Conservation (phyloP, 345 rosid genomes). For the Camelina neglecta region DNA sequence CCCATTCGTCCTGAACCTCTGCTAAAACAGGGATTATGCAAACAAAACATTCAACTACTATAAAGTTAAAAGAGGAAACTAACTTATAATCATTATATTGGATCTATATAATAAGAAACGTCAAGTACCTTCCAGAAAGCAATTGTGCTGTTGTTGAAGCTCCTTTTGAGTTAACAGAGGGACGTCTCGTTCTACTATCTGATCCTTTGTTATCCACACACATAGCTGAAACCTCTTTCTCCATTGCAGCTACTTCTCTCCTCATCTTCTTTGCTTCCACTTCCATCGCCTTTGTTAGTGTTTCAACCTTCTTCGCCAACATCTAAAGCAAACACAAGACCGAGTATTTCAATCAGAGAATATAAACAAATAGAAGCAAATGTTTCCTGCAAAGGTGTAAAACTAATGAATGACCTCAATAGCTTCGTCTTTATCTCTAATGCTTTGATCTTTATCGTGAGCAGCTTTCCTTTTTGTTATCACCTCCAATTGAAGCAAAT, state of each 20-base stretch:
- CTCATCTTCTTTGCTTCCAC: slow-evolving; percentile 99
- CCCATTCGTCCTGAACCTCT: slow-evolving; percentile 43
- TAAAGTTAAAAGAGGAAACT: neutral
- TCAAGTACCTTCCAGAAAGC: slow-evolving; percentile 77
- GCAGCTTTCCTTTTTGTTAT: slow-evolving; percentile 81
- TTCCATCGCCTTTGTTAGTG: slow-evolving; percentile 98
- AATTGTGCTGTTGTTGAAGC: slow-evolving; percentile 73
- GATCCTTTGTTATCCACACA: slow-evolving; percentile 89
- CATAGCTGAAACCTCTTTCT: slow-evolving; percentile 98
- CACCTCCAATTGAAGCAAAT: slow-evolving; percentile 94
- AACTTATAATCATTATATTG: neutral
- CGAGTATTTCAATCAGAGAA: slow-evolving; percentile 20
- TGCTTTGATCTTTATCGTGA: slow-evolving; percentile 96
- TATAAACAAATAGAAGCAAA: neutral
- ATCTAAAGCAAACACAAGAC: slow-evolving; percentile 54
- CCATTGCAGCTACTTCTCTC: slow-evolving; percentile 99
- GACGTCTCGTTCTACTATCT: slow-evolving; percentile 84
- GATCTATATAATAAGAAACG: neutral
- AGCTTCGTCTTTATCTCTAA: slow-evolving; percentile 98
- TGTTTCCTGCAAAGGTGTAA: neutral
- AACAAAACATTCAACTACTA: neutral
- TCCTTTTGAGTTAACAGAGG: slow-evolving; percentile 58
- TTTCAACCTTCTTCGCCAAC: slow-evolving; percentile 96
- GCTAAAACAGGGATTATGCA: slow-evolving; percentile 22
- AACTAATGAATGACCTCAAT: slow-evolving; percentile 70